A percentile compares a stretch with the other conserved stretches of the same genome.
Conservation (phyloP, 331 rosid genomes). For the Pyrus hybrid region DNA sequence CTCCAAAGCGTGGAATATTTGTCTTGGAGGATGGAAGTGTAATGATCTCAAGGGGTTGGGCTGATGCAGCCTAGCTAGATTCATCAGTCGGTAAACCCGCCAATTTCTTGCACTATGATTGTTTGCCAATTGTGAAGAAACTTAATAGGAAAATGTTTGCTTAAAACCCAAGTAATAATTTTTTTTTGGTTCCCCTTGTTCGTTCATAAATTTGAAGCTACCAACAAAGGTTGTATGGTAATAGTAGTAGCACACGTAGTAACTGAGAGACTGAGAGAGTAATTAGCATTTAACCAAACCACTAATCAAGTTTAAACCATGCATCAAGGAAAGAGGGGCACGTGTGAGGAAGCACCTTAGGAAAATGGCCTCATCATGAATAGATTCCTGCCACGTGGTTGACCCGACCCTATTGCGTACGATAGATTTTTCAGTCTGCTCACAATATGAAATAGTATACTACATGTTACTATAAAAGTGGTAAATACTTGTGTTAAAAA, state of each 20-base stretch:
- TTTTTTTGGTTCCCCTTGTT: neutral
- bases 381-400: conserved; percentile 27
- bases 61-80: no score
- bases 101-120: no score
- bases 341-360: conserved; percentile 48
- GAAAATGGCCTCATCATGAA: conserved; percentile 15
- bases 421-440: no score
- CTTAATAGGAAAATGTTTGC: neutral
- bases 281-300: neutral
- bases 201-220: neutral
- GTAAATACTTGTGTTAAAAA: no score
- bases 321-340: conserved; percentile 13
- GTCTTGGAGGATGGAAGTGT: no score
- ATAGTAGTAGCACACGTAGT: neutral
- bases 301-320: neutral
- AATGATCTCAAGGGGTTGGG: no score
- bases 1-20: no score
- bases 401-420: neutral
- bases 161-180: neutral
- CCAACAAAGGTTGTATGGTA: neutral
- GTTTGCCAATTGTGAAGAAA: no score
- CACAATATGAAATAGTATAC: no score
- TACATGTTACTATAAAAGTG: accelerated
- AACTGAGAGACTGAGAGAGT: neutral
- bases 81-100: no score